Evolutionary conservation across 352 stramenopile genomes (phyloP), one percentile per base, ranked within the genome.

Genomic region (Phytophthora macrochlamydospora): DNA sequence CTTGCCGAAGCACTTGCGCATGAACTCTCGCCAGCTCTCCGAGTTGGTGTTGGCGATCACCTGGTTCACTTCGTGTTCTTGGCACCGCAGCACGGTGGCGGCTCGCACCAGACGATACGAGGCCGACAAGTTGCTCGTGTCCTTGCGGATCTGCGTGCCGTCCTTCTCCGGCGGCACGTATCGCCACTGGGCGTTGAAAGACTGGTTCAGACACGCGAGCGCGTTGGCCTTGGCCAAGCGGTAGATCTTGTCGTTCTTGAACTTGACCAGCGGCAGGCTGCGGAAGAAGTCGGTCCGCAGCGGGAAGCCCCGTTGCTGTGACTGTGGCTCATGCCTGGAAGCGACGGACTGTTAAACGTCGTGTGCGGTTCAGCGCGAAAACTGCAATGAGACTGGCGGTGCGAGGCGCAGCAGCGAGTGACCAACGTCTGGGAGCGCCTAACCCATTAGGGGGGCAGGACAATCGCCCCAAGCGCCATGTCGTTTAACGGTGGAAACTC

Each of bases 131-230:
- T 94, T 91, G 65, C 73, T 89, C 44, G 85, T 94, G 69, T 94
- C 85, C 66, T 94, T 94, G 56, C 85, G 81, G 50, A 92, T 83
- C 74, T 92, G 83, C 43, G 82, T 87, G 48, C 85, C 85, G 51
- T 94, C 83, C 50, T 91, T 92, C 69, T 92, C 85, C 5, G 81
- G 84, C 32, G 85, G 85, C 18, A 94, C 81, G 62, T 90, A 91
- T 57, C 84, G 74, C 85, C 85, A 94, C 51, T 92, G 83, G 44
- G 91, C 83, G 59, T 92, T 92, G 73, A 89, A 92, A 42, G 80
- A 85, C 69, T 90, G 81, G 37, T 79, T 83, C 37, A 92, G 63
- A 43, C 83, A 87, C 50, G 74, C 65, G n/a, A 71, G 62, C 2
- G 84, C 83, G 50, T 89, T 90, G 2, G 72, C 40, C 60, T 84